phyloP scores from a whole-genome alignment of 768 basidiomycete species.

The Panellus pusillus region DNA sequence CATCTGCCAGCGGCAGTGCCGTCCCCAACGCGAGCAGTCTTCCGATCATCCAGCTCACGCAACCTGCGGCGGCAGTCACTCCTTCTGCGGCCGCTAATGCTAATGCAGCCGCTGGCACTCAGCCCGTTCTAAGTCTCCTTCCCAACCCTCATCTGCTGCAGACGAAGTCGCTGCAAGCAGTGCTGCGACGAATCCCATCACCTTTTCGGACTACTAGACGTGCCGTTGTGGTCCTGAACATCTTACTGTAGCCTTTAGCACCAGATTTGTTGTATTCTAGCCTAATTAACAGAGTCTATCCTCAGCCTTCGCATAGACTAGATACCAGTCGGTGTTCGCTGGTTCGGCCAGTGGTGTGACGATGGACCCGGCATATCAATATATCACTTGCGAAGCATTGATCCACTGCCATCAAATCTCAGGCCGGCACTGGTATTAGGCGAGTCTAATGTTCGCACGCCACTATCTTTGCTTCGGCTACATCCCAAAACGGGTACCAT shows the following conservation, averaged over 20 bases:
- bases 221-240: background rate
- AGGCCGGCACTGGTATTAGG: no score
- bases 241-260: no score
- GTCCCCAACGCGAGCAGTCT: background rate
- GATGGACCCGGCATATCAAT: no score
- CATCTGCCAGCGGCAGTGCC: background rate
- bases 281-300: background rate
- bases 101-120: background rate
- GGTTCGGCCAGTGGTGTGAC: no score
- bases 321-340: no score
- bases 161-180: background rate
- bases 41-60: constrained; percentile 8
- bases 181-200: constrained; percentile 9
- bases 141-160: background rate
- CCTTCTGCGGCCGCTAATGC: background rate
- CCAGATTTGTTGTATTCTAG: background rate
- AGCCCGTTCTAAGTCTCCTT: background rate
- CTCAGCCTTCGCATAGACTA: no score
- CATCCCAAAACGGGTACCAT: background rate
- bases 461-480: no score
- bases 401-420: no score
- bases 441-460: no score
- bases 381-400: no score
- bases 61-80: background rate
- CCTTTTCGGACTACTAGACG: constrained; percentile 13